Evolutionary conservation across 2,329 filamentous ascomycete species (phyloP).

Genomic region (Colletotrichum filicis): DNA sequence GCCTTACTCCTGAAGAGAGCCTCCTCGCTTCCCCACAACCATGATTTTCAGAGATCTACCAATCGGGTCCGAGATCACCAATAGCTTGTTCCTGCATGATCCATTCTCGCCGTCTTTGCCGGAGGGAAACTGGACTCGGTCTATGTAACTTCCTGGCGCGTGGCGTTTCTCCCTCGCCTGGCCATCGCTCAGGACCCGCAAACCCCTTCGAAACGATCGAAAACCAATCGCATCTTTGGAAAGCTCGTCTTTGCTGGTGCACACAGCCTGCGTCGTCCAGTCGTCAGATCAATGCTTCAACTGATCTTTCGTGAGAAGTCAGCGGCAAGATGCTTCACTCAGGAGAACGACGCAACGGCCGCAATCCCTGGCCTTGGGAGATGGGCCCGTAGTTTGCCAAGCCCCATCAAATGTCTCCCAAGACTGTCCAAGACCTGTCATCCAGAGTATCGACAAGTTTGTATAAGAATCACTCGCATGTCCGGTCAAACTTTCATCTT

Average conservation of each 20-base stretch:
- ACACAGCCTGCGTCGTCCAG: slow-evolving; percentile 9
- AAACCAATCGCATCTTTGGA: slow-evolving; percentile 32
- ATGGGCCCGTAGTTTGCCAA: slow-evolving; percentile 26
- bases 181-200: slow-evolving; percentile 22
- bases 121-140: slow-evolving; percentile 12
- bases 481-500: slow-evolving; percentile 6
- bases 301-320: slow-evolving; percentile 29
- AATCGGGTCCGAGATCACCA: slow-evolving; percentile 26
- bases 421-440: slow-evolving; percentile 24
- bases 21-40: slow-evolving; percentile 15
- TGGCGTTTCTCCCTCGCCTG: slow-evolving; percentile 17
- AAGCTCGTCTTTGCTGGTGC: neutral
- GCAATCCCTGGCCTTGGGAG: slow-evolving; percentile 12
- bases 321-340: slow-evolving; percentile 25
- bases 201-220: slow-evolving; percentile 21
- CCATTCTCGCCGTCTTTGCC: slow-evolving; percentile 20
- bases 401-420: slow-evolving; percentile 29
- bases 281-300: slow-evolving; percentile 34
- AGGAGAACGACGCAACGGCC: neutral
- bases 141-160: neutral
- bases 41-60: slow-evolving; percentile 28
- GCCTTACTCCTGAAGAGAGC: slow-evolving; percentile 19
- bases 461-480: slow-evolving; percentile 32
- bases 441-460: slow-evolving; percentile 29
- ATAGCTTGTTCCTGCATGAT: slow-evolving; percentile 22